Evolutionary conservation across 345 rosid genomes (phyloP).

Genomic region (Euphorbia tirucalli): DNA sequence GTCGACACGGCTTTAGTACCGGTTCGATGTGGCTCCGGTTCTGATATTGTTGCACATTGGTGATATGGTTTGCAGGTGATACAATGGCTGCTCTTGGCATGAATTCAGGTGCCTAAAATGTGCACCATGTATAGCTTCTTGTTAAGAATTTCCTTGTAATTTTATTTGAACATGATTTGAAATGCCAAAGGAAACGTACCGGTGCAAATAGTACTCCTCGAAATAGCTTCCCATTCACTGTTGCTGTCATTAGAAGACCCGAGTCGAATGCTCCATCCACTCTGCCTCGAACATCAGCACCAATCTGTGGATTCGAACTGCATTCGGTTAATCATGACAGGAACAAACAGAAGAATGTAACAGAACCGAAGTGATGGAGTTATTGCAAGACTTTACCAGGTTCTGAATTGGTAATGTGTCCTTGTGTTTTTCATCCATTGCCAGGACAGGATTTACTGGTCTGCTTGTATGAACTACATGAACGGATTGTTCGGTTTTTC

Average conservation of each 20-base stretch:
- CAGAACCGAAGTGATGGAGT: not conserved
- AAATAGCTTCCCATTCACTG: constrained; percentile 57
- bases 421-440: constrained; percentile 20
- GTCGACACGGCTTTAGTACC: no score
- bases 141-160: not conserved
- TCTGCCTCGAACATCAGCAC: constrained; percentile 64
- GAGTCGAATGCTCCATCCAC: constrained; percentile 74
- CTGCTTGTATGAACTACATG: constrained; percentile 27
- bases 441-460: constrained; percentile 28
- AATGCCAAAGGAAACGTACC: constrained; percentile 34
- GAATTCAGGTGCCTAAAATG: constrained; percentile 36
- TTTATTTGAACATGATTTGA: not conserved
- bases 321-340: not conserved
- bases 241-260: constrained; percentile 64
- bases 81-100: constrained; percentile 25
- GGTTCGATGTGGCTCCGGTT: constrained; percentile 22
- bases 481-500: constrained; percentile 25
- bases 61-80: constrained; percentile 24
- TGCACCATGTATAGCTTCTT: not conserved
- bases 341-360: not conserved
- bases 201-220: constrained; percentile 72
- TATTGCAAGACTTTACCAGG: constrained; percentile 33
- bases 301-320: constrained; percentile 35
- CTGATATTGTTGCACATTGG: constrained; percentile 20
- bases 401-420: constrained; percentile 35